phyloP scores from a whole-genome alignment of 2,329 filamentous ascomycete genomes.

The Didymellaceae sp. region DNA sequence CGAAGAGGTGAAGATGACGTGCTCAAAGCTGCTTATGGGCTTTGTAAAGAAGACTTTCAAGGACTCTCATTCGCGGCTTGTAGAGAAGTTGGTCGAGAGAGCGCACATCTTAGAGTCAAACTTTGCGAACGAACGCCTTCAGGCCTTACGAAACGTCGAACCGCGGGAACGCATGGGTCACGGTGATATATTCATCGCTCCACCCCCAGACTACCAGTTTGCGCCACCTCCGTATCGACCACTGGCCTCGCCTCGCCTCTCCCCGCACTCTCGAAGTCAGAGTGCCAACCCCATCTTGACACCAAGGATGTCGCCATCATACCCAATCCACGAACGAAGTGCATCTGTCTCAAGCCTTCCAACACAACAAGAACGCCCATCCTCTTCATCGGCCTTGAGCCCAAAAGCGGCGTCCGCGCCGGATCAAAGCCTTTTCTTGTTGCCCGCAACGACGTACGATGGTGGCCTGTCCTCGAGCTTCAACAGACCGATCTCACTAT shows the following conservation, averaged over 20 bases:
- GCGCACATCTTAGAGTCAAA: slow-evolving; percentile 46
- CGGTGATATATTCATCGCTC: slow-evolving; percentile 44
- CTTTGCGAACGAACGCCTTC: slow-evolving; percentile 42
- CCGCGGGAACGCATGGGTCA: slow-evolving; percentile 43
- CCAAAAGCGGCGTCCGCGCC: slow-evolving; percentile 18
- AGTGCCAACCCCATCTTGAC: slow-evolving; percentile 29
- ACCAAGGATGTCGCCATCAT: slow-evolving; percentile 29
- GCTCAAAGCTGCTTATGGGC: slow-evolving; percentile 74
- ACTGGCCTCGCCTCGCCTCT: slow-evolving; percentile 21
- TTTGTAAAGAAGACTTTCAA: slow-evolving; percentile 87
- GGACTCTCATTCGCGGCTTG: slow-evolving; percentile 73
- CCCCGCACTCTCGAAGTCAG: slow-evolving; percentile 26
- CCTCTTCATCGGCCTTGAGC: slow-evolving; percentile 2
- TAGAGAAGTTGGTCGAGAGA: slow-evolving; percentile 58
- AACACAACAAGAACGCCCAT: slow-evolving; percentile 10
- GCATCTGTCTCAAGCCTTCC: slow-evolving; percentile 16
- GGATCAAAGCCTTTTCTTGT: slow-evolving; percentile 23
- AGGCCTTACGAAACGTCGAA: slow-evolving; percentile 37
- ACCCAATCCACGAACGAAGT: slow-evolving; percentile 19
- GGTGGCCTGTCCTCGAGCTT: slow-evolving; percentile 17
- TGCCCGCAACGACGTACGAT: slow-evolving; percentile 34
- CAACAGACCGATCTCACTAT: slow-evolving; percentile 14
- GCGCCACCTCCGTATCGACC: slow-evolving; percentile 14
- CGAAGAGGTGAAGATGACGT: slow-evolving; percentile 85
- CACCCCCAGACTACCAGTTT: slow-evolving; percentile 41